A percentile compares a stretch with the other conserved stretches of the same genome.
These are phyloP conservation scores for Arabis hirsuta DNA, from an alignment of 345 rosid genomes.

Conservation along the genomic window DNA sequence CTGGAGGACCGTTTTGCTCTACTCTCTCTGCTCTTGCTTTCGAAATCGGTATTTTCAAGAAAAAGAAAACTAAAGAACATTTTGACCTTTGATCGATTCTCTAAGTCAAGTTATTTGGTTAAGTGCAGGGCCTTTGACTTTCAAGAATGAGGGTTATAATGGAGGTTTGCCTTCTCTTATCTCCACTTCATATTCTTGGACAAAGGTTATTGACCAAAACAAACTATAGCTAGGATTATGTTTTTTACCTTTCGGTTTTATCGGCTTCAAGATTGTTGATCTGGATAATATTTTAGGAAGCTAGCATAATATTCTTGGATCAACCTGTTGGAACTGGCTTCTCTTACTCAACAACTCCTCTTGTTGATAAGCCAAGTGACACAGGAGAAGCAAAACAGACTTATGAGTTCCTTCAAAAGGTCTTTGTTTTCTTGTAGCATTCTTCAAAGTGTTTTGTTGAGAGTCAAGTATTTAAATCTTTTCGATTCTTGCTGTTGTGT, in stretches of 20 bases:
- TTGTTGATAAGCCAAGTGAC: conserved; percentile 50
- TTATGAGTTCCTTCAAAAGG: background rate
- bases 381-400: conserved; percentile 38
- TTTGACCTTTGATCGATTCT: background rate
- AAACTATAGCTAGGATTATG: background rate
- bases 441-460: too few species aligned
- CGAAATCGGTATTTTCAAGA: too few species aligned
- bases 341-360: conserved; percentile 53
- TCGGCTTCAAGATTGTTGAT: background rate
- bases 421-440: too few species aligned
- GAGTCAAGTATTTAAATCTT: too few species aligned
- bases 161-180: conserved; percentile 64
- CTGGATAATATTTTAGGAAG: background rate
- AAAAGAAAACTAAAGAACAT: too few species aligned
- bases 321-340: conserved; percentile 73
- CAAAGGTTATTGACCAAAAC: conserved; percentile 47
- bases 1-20: too few species aligned
- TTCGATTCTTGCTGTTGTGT: background rate
- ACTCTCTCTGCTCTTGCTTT: too few species aligned
- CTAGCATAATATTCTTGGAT: conserved; percentile 38
- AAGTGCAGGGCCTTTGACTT: conserved; percentile 59
- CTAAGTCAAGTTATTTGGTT: background rate
- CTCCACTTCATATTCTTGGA: conserved; percentile 67
- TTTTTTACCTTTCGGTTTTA: too few species aligned
- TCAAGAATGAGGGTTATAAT: conserved; percentile 51